Base-by-base conservation (phyloP, 306 rosid genomes). In the Vigna unguiculata region DNA sequence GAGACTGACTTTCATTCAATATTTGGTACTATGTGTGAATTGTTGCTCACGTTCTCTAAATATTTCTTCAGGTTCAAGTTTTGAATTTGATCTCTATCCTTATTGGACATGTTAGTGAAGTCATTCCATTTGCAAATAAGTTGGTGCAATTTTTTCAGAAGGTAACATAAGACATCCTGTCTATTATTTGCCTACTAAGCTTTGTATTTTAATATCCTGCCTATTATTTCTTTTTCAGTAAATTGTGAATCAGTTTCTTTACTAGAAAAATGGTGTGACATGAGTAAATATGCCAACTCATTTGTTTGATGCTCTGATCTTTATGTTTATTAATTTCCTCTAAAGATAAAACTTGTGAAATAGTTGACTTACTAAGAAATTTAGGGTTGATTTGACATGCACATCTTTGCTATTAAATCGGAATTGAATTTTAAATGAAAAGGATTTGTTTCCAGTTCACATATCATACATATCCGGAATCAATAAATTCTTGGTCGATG, bases 111-210 rank as follows among this genome's bases (percentile, higher is more conserved):
- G 91, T 90, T 75, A 84, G 81, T 80, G 90, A 89, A 86, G 96
- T 94, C 32, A 77, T 88, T 83, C 95, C 93, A 66, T 90, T 85
- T 78, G 90, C 93, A 38, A 88, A 82, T 82, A 81, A 89, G 80
- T 86, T 94, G 94, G 92, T 90, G 82, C 88, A 81, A 69, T 92
- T 94, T 83, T 94, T 94, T 76, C 96, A 88, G 55, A 92, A 92
- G 98, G 98, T 94, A 86, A 69, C 22, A 7, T 61, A 43, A 30
- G 48, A 45, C 28, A 53, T 73, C 24, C 34, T 47, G 21, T 78
- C 47, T 73, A 59, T 72, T 19, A 38, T 60, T 84, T 32, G 17
- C 28, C 24, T 32, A 53, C 40, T 13, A 69, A 47, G 38, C 13
- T 59, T 43, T 62, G 22, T 74, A 58, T 75, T 77, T 59, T 71